Evolutionary conservation across 352 stramenopile species (phyloP), one percentile per base, ranked within the genome.

Genomic region (Thalassiosira mediterranea): DNA sequence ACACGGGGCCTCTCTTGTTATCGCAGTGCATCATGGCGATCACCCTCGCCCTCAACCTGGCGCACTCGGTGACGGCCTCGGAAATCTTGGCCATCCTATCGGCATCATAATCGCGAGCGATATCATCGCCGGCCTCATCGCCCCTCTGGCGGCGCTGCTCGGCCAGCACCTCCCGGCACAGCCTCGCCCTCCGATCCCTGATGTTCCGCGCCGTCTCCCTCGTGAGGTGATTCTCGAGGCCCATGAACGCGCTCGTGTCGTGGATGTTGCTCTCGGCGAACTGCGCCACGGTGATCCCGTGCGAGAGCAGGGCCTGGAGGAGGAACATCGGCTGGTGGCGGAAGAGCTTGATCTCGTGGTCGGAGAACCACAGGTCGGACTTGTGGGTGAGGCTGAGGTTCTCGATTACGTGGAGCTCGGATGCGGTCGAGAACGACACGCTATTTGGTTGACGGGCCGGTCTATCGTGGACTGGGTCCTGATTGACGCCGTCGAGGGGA

Each of bases 171-270:
- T 64, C 66, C 21, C 66, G 61, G 17, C 62, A 60, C 15, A 57
- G 64, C 31, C 29, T 52, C 47, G 72, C 68, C 52, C 78, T 72
- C 40, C 71, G 78, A 23, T 76, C 29, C 2, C 53, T 67, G n/a
- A 76, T 62, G 26, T 76, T 72, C 53, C 71, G 42, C 15, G 54
- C 51, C 15, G 72, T 58, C 25, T 59, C 54, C 40, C 72, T 61
- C 48, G 78, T 62, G 11, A 85, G 60, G n/a, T 78, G 61, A 38
- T 78, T 76, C 37, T 85, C 76, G 0, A 85, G 32, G 5, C 76
- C 76, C 32, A 71, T 59, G 48, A 71, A 71, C 15, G 17, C 21
- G 48, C 28, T 62, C 3, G 61, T 61, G 5, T 71, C 61, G 7
- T 26, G 7, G 1, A 25, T 15, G 26, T 67, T 38, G 21, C 46